Evolutionary conservation across 2,329 filamentous ascomycete genomes (phyloP), one percentile per base, ranked within the genome.

Genomic region (Fusarium nanum): DNA sequence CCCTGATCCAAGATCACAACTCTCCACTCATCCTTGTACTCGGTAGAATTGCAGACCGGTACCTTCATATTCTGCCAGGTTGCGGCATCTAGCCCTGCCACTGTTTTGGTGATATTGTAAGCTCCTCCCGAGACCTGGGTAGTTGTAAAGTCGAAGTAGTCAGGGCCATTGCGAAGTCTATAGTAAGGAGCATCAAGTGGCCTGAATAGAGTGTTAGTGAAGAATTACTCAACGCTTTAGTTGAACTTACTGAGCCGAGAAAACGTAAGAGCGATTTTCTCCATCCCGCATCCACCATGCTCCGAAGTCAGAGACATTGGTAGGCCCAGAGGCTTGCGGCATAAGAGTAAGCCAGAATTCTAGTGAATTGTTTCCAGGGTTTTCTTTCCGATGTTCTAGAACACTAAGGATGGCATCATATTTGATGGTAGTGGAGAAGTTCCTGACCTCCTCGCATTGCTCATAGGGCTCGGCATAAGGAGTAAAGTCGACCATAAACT

Each of bases 151-250:
- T 62, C 41, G 12, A 62, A 62, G 3, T 40, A 5, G 4, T 62
- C 56, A 41, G 46, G 46, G 0, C 40, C 28, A 0, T 32, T 0
- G 2, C 2, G 1, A 10, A 30, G 32, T 0, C 8, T 11, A 37
- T 12, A 58, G 12, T 12, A 27, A 7, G 27, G 27, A 44, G 9
- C 6, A 10, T 40, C 20, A n/a, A 7, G 27, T 20, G 56, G 49
- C 3, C 56, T 59, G 14, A 1, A 5, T 27, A n/a, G 4, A n/a
- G 1, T 37, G 5, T 23, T 1, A 1, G 50, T 25, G 7, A 53
- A 14, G 4, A 20, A 22, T 9, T 3, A 20, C 14, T 7, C 3
- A n/a, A 8, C 5, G 14, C 8, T 13, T 16, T 16, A 2, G 2
- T 11, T 16, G 9, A 10, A 59, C 50, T n/a, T 0, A 47, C 57